Percentiles rank a stretch among this genome's conserved stretches.
phyloP scores from a whole-genome alignment of 306 rosid species.

The Cajanus cajan region DNA sequence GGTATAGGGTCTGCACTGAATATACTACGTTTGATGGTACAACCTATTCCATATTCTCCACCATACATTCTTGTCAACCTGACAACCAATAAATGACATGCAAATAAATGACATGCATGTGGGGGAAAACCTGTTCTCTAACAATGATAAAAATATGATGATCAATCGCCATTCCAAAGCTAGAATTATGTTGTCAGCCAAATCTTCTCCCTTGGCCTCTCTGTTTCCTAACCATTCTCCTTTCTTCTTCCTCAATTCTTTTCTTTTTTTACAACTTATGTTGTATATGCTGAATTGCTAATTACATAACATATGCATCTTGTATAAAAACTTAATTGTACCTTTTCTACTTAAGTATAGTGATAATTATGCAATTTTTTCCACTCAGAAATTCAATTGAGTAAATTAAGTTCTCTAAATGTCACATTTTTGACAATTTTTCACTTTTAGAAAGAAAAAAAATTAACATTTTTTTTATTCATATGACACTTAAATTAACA shows the following conservation, averaged over 20 bases:
- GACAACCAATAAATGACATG: conserved; percentile 47
- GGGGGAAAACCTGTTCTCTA: conserved; percentile 29
- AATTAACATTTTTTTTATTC: no score
- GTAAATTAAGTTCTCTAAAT: no score
- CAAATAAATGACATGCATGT: conserved; percentile 47
- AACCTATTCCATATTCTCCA: conserved; percentile 49
- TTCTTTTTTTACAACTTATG: background rate
- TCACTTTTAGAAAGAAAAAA: no score
- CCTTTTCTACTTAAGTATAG: no score
- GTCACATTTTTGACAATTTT: no score
- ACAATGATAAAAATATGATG: conserved; percentile 23
- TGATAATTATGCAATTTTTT: no score
- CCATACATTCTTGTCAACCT: conserved; percentile 57
- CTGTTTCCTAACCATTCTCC: background rate
- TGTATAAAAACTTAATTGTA: no score
- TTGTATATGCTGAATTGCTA: no score
- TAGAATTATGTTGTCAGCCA: conserved; percentile 17
- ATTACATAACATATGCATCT: no score
- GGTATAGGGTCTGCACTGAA: conserved; percentile 40
- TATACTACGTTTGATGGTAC: conserved; percentile 33
- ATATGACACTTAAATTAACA: no score
- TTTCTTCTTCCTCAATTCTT: no score
- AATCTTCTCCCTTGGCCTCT: background rate
- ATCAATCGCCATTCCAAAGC: background rate
- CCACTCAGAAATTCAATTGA: no score